A percentile compares a stretch with the other conserved stretches of the same genome.
These are phyloP conservation scores for Mycosphaerella sp. DNA, from an alignment of 2,329 filamentous ascomycete species.

Conservation along the genomic window DNA sequence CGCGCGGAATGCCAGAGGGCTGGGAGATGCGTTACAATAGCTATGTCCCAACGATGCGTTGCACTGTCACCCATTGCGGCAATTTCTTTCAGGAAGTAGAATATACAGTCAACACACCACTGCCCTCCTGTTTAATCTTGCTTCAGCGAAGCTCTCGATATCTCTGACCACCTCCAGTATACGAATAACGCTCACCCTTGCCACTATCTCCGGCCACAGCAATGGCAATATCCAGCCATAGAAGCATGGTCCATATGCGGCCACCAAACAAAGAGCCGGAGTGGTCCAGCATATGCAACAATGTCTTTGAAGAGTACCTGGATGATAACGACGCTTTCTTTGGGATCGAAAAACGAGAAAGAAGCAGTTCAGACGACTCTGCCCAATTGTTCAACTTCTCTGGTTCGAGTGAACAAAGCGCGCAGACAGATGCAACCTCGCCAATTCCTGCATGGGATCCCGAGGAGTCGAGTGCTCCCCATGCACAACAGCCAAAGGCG, in stretches of 20 bases:
- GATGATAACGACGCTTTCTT: conserved; percentile 51
- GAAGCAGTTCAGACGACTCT: conserved; percentile 45
- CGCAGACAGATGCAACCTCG: conserved; percentile 40
- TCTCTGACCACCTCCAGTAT: not conserved
- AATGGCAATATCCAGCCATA: conserved; percentile 23
- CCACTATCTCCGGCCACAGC: not conserved
- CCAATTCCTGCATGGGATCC: conserved; percentile 45
- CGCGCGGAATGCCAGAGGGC: conserved; percentile 24
- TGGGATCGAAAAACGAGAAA: conserved; percentile 45
- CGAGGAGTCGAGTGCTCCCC: conserved; percentile 15
- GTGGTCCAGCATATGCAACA: conserved; percentile 53
- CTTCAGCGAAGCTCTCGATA: not conserved
- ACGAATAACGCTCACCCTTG: not conserved
- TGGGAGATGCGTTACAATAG: conserved; percentile 22
- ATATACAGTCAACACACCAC: conserved; percentile 5
- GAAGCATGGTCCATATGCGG: conserved; percentile 36
- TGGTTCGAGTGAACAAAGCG: conserved; percentile 45
- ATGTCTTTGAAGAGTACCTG: conserved; percentile 59
- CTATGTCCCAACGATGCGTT: conserved; percentile 19
- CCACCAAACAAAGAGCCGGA: conserved; percentile 48
- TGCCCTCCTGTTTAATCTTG: not conserved
- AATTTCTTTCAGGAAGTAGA: conserved; percentile 11
- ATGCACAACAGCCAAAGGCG: conserved; percentile 33
- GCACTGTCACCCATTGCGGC: conserved; percentile 15
- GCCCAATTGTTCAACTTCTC: conserved; percentile 48